These are phyloP conservation scores for Castanea crenata DNA, from an alignment of 306 rosid species.

Conservation along the genomic window DNA sequence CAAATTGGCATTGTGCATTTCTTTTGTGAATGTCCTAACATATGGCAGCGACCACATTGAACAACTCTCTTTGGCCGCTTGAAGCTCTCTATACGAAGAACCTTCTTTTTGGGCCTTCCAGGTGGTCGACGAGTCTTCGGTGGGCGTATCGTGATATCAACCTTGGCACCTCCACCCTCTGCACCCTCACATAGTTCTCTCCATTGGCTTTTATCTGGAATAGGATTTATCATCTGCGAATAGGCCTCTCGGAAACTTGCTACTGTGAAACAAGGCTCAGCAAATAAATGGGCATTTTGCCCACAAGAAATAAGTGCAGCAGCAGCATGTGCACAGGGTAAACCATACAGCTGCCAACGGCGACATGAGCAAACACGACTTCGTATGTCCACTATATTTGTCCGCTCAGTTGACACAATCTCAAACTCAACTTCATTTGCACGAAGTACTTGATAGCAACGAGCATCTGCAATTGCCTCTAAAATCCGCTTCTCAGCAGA, in stretches of 20 bases:
- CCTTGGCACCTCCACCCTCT: slow-evolving; percentile 78
- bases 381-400: slow-evolving; percentile 90
- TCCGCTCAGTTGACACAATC: slow-evolving; percentile 94
- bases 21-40: slow-evolving; percentile 99
- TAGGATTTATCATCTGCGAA: slow-evolving; percentile 71
- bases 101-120: slow-evolving; percentile 97
- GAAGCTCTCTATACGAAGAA: slow-evolving; percentile 79
- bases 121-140: slow-evolving; percentile 97
- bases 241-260: slow-evolving; percentile 71
- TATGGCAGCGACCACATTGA: slow-evolving; percentile 97
- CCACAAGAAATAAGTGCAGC: slow-evolving; percentile 97
- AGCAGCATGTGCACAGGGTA: slow-evolving; percentile 99
- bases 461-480: slow-evolving; percentile 94
- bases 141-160: slow-evolving; percentile 66
- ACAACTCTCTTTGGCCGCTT: slow-evolving; percentile 96
- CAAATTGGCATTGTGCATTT: slow-evolving; percentile 82
- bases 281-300: slow-evolving; percentile 77
- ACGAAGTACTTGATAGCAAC: slow-evolving; percentile 93
- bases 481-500: slow-evolving; percentile 82
- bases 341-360: slow-evolving; percentile 94
- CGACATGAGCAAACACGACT: slow-evolving; percentile 91
- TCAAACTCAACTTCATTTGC: slow-evolving; percentile 98
- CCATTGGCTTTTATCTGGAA: slow-evolving; percentile 85
- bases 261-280: slow-evolving; percentile 91
- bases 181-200: slow-evolving; percentile 68